These are phyloP conservation scores for Podila clonocystis DNA, from an alignment of 192 early-diverging fungal genomes.

Conservation along the genomic window DNA sequence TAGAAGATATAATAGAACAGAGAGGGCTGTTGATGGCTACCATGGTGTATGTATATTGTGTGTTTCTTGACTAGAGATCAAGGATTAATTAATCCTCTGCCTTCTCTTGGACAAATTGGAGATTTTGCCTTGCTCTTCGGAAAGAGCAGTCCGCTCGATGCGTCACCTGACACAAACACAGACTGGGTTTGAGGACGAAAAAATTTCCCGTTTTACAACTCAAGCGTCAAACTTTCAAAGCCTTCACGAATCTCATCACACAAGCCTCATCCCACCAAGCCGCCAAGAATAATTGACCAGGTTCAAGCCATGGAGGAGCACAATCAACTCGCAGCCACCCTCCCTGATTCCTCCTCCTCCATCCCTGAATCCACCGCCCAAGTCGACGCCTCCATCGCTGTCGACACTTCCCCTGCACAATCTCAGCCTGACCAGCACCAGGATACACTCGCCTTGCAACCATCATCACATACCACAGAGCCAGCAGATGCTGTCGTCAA, in stretches of 20 bases:
- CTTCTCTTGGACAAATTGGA: too few species aligned
- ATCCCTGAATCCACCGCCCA: not conserved
- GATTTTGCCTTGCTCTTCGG: too few species aligned
- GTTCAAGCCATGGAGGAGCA: constrained; percentile 5
- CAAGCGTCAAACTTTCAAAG: too few species aligned
- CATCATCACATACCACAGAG: not conserved
- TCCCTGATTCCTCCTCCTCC: constrained; percentile 6
- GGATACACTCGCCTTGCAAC: too few species aligned
- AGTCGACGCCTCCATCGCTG: not conserved
- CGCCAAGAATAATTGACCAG: not conserved
- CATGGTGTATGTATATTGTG: too few species aligned
- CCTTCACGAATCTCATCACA: too few species aligned
- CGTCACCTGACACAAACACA: not conserved
- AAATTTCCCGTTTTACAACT: too few species aligned
- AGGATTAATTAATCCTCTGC: too few species aligned
- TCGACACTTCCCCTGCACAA: not conserved
- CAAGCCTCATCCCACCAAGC: too few species aligned
- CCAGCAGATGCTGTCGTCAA: not conserved
- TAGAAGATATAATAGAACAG: not conserved
- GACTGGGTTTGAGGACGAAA: not conserved
- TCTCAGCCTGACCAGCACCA: not conserved
- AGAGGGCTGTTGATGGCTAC: too few species aligned
- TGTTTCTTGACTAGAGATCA: too few species aligned
- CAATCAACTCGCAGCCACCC: not conserved
- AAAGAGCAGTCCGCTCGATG: too few species aligned